Conservation (phyloP, 352 stramenopile genomes). For the Pythium diclinum region DNA sequence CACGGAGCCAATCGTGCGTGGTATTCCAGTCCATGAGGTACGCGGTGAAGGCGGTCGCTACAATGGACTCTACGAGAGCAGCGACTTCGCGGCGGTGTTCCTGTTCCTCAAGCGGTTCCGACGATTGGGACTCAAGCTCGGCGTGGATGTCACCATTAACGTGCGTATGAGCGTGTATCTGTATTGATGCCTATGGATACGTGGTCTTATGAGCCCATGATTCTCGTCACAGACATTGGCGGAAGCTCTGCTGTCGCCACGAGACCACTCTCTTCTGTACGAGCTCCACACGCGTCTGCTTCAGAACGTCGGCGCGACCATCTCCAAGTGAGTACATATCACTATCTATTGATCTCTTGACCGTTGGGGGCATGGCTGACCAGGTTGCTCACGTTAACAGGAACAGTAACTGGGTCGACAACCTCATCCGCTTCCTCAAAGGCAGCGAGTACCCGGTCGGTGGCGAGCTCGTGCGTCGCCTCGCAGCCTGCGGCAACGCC, state of each 20-base stretch:
- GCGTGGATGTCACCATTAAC: slow-evolving; percentile 40
- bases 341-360: not conserved
- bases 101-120: slow-evolving; percentile 70
- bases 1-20: slow-evolving; percentile 23
- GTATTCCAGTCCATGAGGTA: slow-evolving; percentile 38
- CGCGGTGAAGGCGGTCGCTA: slow-evolving; percentile 32
- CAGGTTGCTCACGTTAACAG: slow-evolving; percentile 12
- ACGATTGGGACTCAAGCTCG: slow-evolving; percentile 49
- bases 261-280: slow-evolving; percentile 34
- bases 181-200: not conserved
- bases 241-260: slow-evolving; percentile 32
- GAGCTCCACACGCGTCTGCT: slow-evolving; percentile 51
- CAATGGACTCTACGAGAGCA: slow-evolving; percentile 38
- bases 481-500: slow-evolving; percentile 14
- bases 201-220: not conserved
- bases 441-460: slow-evolving; percentile 30
- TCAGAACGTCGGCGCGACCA: slow-evolving; percentile 39
- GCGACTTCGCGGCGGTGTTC: slow-evolving; percentile 58
- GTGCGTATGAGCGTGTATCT: slow-evolving; percentile 21
- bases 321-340: slow-evolving; percentile 40
- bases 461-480: slow-evolving; percentile 15
- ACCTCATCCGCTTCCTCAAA: slow-evolving; percentile 46
- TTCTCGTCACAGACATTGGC: slow-evolving; percentile 30
- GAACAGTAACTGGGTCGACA: slow-evolving; percentile 45
- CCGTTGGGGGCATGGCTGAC: not conserved